These are phyloP conservation scores for Mycena filopes DNA, from an alignment of 768 basidiomycete genomes.

Conservation along the genomic window DNA sequence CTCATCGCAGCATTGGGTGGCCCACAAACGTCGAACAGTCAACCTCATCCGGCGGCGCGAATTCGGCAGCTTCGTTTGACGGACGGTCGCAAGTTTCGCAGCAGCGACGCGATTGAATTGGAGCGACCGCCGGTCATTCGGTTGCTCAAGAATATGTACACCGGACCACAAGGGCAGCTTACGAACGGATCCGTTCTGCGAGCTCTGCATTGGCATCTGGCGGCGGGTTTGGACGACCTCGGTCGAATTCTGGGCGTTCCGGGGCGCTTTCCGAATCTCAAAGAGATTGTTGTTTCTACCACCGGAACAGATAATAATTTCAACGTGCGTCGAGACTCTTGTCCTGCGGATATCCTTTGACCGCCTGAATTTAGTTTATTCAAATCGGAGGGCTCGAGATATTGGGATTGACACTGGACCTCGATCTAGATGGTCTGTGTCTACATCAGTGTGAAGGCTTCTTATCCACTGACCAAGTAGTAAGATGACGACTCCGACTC, in stretches of 20 bases:
- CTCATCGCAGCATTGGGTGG: constrained; percentile 5
- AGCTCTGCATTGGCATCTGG: constrained; percentile 8
- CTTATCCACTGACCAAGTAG: too few species aligned
- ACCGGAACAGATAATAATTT: constrained; percentile 1
- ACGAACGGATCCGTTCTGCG: constrained; percentile 8
- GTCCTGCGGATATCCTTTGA: not conserved
- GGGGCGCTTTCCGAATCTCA: constrained; percentile 15
- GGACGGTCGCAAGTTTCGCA: not conserved
- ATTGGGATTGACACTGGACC: not conserved
- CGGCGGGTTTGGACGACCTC: constrained; percentile 2
- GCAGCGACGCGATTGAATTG: too few species aligned
- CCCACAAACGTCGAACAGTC: not conserved
- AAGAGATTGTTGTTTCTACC: constrained; percentile 1
- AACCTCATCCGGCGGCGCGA: not conserved
- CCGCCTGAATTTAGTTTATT: constrained; percentile 5
- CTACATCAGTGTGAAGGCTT: not conserved
- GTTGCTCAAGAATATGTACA: not conserved
- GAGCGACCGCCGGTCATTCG: not conserved
- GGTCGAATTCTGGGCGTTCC: not conserved
- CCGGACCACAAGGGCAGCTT: not conserved
- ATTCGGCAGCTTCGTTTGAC: not conserved
- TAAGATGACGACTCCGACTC: not conserved
- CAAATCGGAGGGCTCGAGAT: constrained; percentile 12
- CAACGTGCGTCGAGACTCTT: not conserved
- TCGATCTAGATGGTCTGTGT: not conserved